Base-by-base conservation (phyloP, 495 filamentous ascomycete genomes). In the Penicillium flavigenum region DNA sequence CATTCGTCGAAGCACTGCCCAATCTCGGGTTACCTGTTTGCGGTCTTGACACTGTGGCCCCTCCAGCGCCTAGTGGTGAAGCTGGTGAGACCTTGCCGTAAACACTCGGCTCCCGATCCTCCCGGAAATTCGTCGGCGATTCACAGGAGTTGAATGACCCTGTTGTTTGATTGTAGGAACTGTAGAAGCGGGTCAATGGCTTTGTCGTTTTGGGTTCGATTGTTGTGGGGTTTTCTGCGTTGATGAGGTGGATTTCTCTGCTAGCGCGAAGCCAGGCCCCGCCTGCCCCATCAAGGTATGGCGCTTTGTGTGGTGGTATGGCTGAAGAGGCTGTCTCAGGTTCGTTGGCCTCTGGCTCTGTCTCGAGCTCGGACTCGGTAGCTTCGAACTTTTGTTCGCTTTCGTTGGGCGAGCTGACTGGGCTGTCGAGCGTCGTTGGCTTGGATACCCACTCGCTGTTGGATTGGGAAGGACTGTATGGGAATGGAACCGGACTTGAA, bases 381-480 rank as follows among this genome's bases (percentile, higher is more conserved):
- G 24, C 16, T 31, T 27, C 19, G 16, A 14, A 14, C 2, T 29
- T 12, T 14, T 29, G 11, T 4, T 46, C 31, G 31, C 22, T 27
- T 41, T 47, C 43, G 24, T 27, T 47, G 9, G 20, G 43, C 0
- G 43, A 43, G 43, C 53, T 55, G 32, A 19, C 16, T 16, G 53
- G 53, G 20, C 43, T 47, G 14, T 27, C 19, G 20, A 36, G 53
- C 1, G 44, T 27, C 4, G 14, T 38, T 24, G 44, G 17, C 17
- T n/a, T 9, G 14, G 53, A 42, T 20, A 50, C 5, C 56, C 61
- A 63, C 16, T 49, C 26, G 41, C 22, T 16, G 41, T 51, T 49
- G 9, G 49, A 6, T 24, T 64, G 66, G 1, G 61, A 59, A 14
- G 66, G 66, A 19, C 62, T 67, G 57, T 67, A 67, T 17, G 59